phyloP scores from a whole-genome alignment of 2,329 filamentous ascomycete genomes.

The Trichoderma aggressivum region DNA sequence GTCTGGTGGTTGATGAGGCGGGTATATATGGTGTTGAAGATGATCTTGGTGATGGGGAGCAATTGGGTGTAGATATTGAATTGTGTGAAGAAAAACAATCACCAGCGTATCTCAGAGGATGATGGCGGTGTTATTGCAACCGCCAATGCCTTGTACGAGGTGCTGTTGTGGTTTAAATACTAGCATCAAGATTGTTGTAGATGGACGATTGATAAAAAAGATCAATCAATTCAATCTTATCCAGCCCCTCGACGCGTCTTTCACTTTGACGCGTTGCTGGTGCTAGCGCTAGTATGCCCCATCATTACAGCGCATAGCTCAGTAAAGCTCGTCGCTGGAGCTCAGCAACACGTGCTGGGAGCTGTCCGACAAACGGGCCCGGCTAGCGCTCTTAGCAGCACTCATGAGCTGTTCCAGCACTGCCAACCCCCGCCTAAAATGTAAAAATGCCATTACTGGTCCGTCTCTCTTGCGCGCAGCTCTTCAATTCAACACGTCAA shows the following conservation, averaged over 20 bases:
- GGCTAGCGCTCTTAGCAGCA: slow-evolving; percentile 1
- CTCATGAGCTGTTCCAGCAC: not conserved
- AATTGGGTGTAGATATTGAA: not conserved
- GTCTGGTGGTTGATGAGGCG: not conserved
- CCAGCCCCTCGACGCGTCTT: slow-evolving; percentile 26
- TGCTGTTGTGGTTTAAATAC: not conserved
- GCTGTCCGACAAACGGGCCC: not conserved
- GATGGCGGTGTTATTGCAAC: too few species aligned
- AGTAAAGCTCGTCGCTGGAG: slow-evolving; percentile 14
- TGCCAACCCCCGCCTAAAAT: slow-evolving; percentile 1
- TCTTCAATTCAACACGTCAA: slow-evolving; percentile 21
- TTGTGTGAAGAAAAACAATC: too few species aligned
- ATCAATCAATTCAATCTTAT: not conserved
- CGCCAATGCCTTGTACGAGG: not conserved
- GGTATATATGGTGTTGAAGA: not conserved
- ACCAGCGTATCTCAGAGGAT: too few species aligned
- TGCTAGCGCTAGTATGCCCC: not conserved
- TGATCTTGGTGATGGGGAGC: not conserved
- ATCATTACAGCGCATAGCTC: not conserved
- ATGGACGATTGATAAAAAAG: not conserved
- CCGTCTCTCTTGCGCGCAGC: not conserved
- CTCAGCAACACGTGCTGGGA: slow-evolving; percentile 12
- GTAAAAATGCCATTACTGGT: not conserved
- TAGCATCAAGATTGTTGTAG: not conserved
- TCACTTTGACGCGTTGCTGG: not conserved